Base-by-base conservation (phyloP, 345 rosid genomes). In the Eucalyptus regnans region DNA sequence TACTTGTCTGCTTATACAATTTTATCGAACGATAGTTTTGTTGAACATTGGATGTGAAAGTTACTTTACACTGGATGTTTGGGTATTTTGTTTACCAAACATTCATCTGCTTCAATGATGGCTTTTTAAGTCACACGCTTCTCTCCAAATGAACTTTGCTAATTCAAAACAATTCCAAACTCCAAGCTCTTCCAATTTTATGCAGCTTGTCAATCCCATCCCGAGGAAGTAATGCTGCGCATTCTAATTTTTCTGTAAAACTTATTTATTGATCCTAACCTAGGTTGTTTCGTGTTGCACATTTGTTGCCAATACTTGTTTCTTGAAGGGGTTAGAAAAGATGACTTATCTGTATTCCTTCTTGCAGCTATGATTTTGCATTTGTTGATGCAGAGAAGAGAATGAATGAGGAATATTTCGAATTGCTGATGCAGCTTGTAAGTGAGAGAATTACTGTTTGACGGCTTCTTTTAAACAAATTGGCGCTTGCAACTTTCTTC, bases 361-460 rank as follows among this genome's bases (percentile, higher is more conserved):
- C 86, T 85, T 87, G 89, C 92, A 97, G 99, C 93, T 97, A 94
- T 90, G 99, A 97, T 94, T 97, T 97, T 92, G 99, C 99, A 89
- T 96, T 97, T 91, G 94, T 97, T 46, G 99, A 96, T 95, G 99
- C 99, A 16, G 99, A 97, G 90, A 97, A 97, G 94, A 96, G 94
- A 93, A 96, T 95, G 99, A 94, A 93, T 92, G 96, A 95, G 92
- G 96, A 96, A 85, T 97, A 96, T 90, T 97, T 94, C 27, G 99
- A 97, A 92, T 88, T 96, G 92, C 96, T 97, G 64, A 93, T 97
- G 49, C 95, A 94, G 90, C 94, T 95, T 94, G 99, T 96, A 93
- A 92, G 92, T 91, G 52, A 60, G 89, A 86, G 15, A 89, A 79
- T 12, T 48, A 58, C 87, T 60, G 48, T 86, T 88, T 49, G n/a